These are phyloP conservation scores for Phallus indusiatus DNA, from an alignment of 768 basidiomycete species.

Conservation along the genomic window DNA sequence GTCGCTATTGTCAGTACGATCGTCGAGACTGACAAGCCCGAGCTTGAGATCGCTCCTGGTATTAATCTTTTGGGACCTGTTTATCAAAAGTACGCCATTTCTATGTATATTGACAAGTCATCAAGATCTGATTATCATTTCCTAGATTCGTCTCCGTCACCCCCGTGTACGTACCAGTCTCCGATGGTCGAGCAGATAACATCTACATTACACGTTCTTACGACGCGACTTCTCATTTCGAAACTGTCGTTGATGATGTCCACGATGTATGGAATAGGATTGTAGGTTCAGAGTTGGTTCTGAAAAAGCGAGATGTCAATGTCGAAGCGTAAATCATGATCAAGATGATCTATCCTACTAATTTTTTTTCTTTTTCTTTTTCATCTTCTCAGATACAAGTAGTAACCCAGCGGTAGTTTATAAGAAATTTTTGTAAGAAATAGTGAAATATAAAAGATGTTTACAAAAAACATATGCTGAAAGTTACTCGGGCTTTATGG, in stretches of 20 bases:
- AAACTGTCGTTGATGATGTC: constrained; percentile 96
- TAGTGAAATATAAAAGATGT: too few species aligned
- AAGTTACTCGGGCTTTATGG: too few species aligned
- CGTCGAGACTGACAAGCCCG: constrained; percentile 89
- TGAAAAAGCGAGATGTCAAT: constrained; percentile 81
- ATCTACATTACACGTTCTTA: constrained; percentile 97
- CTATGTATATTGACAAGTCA: background rate
- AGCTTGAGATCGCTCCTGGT: constrained; percentile 87
- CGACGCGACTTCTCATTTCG: constrained; percentile 98
- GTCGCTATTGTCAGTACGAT: constrained; percentile 98
- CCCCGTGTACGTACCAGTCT: constrained; percentile 82
- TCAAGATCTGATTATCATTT: background rate
- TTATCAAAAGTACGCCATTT: constrained; percentile 65
- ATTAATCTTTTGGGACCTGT: constrained; percentile 87
- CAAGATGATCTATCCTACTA: too few species aligned
- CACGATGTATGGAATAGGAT: constrained; percentile 93
- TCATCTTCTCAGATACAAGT: too few species aligned
- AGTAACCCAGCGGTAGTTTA: too few species aligned
- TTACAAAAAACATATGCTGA: too few species aligned
- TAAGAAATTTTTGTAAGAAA: too few species aligned
- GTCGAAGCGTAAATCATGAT: constrained; percentile 34
- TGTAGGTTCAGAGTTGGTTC: constrained; percentile 62
- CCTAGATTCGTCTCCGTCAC: constrained; percentile 82
- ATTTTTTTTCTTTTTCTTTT: too few species aligned
- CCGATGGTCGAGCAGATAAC: constrained; percentile 72